These are phyloP conservation scores for Cladosporium velox DNA, from an alignment of 2,329 filamentous ascomycete genomes.

Conservation along the genomic window DNA sequence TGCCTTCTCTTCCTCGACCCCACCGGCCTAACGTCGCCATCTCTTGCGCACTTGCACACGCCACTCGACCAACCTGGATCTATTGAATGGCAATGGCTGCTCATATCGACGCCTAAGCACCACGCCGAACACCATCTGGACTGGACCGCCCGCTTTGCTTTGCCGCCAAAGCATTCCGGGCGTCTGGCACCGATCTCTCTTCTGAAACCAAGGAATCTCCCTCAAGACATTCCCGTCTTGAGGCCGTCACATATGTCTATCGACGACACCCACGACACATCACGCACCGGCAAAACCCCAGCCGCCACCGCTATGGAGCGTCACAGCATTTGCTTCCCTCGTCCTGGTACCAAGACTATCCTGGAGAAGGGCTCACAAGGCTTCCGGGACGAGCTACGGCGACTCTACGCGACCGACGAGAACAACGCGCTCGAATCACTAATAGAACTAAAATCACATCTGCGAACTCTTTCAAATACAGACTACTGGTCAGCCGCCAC, in stretches of 20 bases:
- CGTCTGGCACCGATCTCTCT: slow-evolving; percentile 2
- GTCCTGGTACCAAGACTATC: slow-evolving; percentile 30
- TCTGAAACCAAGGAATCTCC: slow-evolving; percentile 14
- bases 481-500: slow-evolving; percentile 66
- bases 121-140: neutral
- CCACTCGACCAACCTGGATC: neutral
- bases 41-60: neutral
- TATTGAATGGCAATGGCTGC: slow-evolving; percentile 11
- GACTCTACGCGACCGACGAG: slow-evolving; percentile 47
- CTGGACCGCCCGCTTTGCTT: slow-evolving; percentile 7
- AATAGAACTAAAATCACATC: slow-evolving; percentile 58
- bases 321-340: slow-evolving; percentile 33
- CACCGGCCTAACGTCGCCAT: slow-evolving; percentile 2
- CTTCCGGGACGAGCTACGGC: slow-evolving; percentile 29
- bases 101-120: slow-evolving; percentile 1
- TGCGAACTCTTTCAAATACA: slow-evolving; percentile 57
- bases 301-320: slow-evolving; percentile 26
- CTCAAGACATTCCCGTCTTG: neutral
- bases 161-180: slow-evolving; percentile 18
- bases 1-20: slow-evolving; percentile 7
- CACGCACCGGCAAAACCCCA: neutral
- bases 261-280: slow-evolving; percentile 8
- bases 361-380: slow-evolving; percentile 31
- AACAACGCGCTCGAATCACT: slow-evolving; percentile 63
- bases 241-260: neutral